A percentile compares a stretch with the other conserved stretches of the same genome.
Conservation (phyloP, 176 grass and related monocot species). For the Poa annua region DNA sequence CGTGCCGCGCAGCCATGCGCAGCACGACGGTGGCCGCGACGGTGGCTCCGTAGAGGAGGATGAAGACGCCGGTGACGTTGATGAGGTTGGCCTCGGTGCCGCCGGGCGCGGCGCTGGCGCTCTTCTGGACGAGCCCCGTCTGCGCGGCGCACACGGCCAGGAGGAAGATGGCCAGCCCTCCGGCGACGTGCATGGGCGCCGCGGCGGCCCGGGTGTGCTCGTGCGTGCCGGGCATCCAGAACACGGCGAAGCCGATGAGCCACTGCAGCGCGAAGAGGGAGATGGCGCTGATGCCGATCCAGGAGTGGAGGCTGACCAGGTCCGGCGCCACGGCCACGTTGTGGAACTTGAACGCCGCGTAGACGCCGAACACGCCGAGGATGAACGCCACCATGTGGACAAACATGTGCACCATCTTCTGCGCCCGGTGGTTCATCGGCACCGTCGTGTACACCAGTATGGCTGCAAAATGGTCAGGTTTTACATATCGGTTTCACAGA, state of each 20-base stretch:
- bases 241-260: constrained; percentile 76
- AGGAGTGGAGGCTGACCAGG: constrained; percentile 76
- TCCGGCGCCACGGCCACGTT: constrained; percentile 48
- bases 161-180: constrained; percentile 73
- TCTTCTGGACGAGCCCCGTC: constrained; percentile 84
- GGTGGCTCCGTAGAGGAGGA: constrained; percentile 69
- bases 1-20: constrained; percentile 36
- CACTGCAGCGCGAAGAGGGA: constrained; percentile 89
- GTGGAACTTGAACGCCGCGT: constrained; percentile 95
- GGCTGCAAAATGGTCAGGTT: constrained; percentile 38
- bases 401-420: constrained; percentile 80
- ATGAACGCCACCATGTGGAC: constrained; percentile 70
- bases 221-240: constrained; percentile 61
- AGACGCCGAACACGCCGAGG: constrained; percentile 84
- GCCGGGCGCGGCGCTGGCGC: constrained; percentile 34
- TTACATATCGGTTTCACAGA: neutral
- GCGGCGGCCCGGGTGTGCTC: constrained; percentile 17
- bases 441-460: constrained; percentile 84
- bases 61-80: constrained; percentile 85
- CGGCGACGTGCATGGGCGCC: constrained; percentile 48
- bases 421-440: constrained; percentile 36
- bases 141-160: constrained; percentile 79
- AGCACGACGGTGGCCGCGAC: constrained; percentile 63
- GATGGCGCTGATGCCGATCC: constrained; percentile 81
- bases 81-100: constrained; percentile 66